Evolutionary conservation across 805 yeast species (phyloP).

Genomic region (Yarrowia sp.): DNA sequence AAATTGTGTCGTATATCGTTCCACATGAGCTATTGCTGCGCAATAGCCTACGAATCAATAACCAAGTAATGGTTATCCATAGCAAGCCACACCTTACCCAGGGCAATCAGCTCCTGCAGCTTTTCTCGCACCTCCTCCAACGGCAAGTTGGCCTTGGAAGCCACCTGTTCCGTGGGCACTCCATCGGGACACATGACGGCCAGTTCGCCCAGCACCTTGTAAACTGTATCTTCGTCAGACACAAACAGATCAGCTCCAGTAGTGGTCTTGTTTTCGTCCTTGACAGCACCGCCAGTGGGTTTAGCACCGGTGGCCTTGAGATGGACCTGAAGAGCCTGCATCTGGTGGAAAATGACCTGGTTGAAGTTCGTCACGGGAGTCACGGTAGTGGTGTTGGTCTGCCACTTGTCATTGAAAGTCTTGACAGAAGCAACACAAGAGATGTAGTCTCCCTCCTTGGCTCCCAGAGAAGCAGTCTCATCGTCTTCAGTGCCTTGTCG

Average conservation of each 20-base stretch:
- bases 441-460: constrained; percentile 48
- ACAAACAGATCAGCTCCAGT: constrained; percentile 15
- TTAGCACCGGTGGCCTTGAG: constrained; percentile 9
- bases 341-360: constrained; percentile 58
- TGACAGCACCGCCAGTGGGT: neutral
- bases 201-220: neutral
- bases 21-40: too few species aligned
- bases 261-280: neutral
- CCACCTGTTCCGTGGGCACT: constrained; percentile 17
- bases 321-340: constrained; percentile 50
- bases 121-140: neutral
- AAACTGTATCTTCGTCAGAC: neutral
- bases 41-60: neutral
- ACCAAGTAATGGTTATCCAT: constrained; percentile 12
- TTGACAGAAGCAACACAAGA: constrained; percentile 48
- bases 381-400: constrained; percentile 50
- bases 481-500: constrained; percentile 38
- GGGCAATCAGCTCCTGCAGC: neutral
- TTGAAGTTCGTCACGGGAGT: constrained; percentile 54
- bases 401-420: constrained; percentile 52
- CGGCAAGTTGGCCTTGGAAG: neutral
- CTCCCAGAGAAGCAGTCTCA: constrained; percentile 36
- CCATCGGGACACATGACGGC: constrained; percentile 5
- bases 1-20: too few species aligned
- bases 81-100: constrained; percentile 10